Evolutionary conservation across 352 stramenopile genomes (phyloP).

Genomic region (Phytophthora nicotianae): DNA sequence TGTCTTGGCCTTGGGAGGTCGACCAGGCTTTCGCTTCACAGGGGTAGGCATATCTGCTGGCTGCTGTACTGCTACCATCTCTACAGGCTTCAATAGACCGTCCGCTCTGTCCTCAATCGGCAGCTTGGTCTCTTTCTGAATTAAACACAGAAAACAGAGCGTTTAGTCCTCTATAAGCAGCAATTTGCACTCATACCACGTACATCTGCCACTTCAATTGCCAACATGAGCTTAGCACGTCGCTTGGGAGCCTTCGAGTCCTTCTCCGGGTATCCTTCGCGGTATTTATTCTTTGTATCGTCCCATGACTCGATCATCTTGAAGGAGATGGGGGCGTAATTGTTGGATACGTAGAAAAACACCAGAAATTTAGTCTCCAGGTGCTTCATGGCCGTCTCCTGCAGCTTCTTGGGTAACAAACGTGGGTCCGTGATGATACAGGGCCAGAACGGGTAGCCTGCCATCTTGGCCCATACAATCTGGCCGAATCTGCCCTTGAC

Average conservation of each 20-base stretch:
- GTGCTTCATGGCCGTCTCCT: conserved; percentile 53
- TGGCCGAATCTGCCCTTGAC: conserved; percentile 73
- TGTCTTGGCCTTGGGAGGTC: conserved; percentile 48
- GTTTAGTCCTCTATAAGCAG: neutral
- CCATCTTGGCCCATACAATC: conserved; percentile 87
- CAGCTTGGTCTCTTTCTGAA: conserved; percentile 65
- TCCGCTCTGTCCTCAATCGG: conserved; percentile 60
- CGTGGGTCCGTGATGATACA: conserved; percentile 73
- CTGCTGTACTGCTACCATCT: conserved; percentile 21
- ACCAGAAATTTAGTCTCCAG: conserved; percentile 76
- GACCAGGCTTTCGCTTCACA: conserved; percentile 52
- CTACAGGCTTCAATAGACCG: conserved; percentile 52
- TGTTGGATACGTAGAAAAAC: conserved; percentile 80
- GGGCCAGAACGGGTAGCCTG: conserved; percentile 82
- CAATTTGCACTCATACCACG: neutral
- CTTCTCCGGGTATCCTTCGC: conserved; percentile 62
- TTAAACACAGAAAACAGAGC: conserved; percentile 8
- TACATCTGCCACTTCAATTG: conserved; percentile 75
- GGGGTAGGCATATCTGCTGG: conserved; percentile 23
- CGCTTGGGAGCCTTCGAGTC: conserved; percentile 80
- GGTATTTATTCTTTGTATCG: conserved; percentile 74
- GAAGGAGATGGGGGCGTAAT: conserved; percentile 63
- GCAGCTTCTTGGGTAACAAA: conserved; percentile 48
- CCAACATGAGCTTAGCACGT: conserved; percentile 62
- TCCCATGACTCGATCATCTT: conserved; percentile 78